These are phyloP conservation scores for Cryptococcus deneoformans DNA, from an alignment of 1,284 basidiomycete species.

Conservation along the genomic window DNA sequence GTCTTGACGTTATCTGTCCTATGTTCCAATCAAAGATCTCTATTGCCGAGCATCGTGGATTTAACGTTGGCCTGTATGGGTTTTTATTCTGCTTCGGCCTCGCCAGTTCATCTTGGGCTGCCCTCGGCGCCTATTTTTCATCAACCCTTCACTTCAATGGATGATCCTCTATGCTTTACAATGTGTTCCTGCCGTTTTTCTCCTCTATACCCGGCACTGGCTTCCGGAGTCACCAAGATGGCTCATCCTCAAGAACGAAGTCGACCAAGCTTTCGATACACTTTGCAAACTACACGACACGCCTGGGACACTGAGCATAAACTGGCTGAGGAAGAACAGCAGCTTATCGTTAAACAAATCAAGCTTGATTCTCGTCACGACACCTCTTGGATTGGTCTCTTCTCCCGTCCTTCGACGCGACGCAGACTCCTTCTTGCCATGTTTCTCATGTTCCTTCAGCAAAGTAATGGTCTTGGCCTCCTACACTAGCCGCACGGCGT, in stretches of 20 bases:
- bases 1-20: slow-evolving; percentile 7
- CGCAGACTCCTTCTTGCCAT: slow-evolving; percentile 5
- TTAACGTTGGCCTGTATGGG: slow-evolving; percentile 7
- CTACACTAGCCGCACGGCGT: too few relatives aligned
- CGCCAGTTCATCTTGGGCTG: slow-evolving; percentile 3
- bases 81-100: slow-evolving; percentile 8
- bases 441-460: slow-evolving; percentile 10
- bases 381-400: slow-evolving; percentile 2
- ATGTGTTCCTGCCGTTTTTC: slow-evolving; percentile 1
- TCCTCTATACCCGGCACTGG: slow-evolving; percentile 1
- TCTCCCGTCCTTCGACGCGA: slow-evolving; percentile 1
- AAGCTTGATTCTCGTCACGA: slow-evolving; percentile 12
- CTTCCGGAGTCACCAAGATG: slow-evolving; percentile 28
- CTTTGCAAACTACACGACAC: slow-evolving; percentile 31
- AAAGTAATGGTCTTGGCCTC: slow-evolving; percentile 2
- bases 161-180: slow-evolving; percentile 5
- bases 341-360: slow-evolving; percentile 8
- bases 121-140: slow-evolving; percentile 4
- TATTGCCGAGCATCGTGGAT: slow-evolving; percentile 7
- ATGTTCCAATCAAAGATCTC: slow-evolving; percentile 12
- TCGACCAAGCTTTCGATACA: slow-evolving; percentile 30
- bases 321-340: slow-evolving; percentile 7
- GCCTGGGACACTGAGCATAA: slow-evolving; percentile 1
- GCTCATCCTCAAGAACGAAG: slow-evolving; percentile 28
- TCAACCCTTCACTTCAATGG: slow-evolving; percentile 5